These are phyloP conservation scores for Echinochloa phyllopogon DNA, from an alignment of 176 grass and related monocot species.

Conservation along the genomic window DNA sequence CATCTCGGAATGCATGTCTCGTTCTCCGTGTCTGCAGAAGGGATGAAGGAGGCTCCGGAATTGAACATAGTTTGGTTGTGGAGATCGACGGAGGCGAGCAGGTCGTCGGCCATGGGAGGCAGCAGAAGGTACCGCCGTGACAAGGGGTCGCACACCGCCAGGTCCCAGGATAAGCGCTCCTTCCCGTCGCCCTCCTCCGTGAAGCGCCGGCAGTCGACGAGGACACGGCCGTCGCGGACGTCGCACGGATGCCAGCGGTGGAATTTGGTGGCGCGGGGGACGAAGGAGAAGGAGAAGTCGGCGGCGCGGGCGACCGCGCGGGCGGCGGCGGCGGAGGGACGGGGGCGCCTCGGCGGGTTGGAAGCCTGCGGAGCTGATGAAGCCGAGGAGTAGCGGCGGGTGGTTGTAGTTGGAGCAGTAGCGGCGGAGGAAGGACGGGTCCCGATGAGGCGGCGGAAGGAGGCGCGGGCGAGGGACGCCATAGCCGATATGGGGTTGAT, in stretches of 20 bases:
- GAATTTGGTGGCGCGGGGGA: neutral
- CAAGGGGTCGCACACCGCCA: constrained; percentile 39
- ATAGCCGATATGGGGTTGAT: no score
- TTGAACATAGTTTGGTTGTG: rapidly evolving
- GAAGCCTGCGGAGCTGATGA: neutral
- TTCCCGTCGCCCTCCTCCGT: no score
- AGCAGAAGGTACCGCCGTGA: constrained; percentile 2
- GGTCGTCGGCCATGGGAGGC: constrained; percentile 14
- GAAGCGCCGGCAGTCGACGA: no score
- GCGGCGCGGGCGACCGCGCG: neutral
- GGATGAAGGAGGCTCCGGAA: neutral
- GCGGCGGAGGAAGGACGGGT: neutral
- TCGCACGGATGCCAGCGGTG: neutral
- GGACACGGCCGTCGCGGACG: neutral
- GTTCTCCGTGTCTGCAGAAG: neutral
- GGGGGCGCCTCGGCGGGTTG: neutral
- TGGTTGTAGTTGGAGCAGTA: constrained; percentile 20
- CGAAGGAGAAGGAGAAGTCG: constrained; percentile 25
- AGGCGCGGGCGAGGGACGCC: no score
- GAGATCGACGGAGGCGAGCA: neutral
- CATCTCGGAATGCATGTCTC: constrained; percentile 35
- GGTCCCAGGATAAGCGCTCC: no score
- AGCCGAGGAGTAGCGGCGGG: constrained; percentile 3
- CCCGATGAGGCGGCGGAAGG: constrained; percentile 17
- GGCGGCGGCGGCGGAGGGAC: neutral